phyloP scores from a whole-genome alignment of 352 stramenopile species.

The Globisporangium heterothallicum region DNA sequence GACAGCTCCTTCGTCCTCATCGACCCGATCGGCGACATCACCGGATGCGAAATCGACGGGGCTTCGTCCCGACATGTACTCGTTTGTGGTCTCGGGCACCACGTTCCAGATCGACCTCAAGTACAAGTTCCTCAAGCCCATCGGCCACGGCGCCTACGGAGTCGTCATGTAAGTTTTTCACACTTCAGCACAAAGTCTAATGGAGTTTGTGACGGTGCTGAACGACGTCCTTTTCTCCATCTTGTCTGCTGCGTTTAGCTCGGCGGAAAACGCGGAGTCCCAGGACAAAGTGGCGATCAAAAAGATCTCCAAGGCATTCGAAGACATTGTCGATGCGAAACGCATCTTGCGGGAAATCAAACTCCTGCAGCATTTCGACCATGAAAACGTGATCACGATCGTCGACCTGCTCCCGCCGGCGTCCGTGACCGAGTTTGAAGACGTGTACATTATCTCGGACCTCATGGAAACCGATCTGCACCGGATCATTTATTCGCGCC shows the following conservation, averaged over 20 bases:
- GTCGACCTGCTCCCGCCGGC: slow-evolving; percentile 92
- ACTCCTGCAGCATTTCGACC: slow-evolving; percentile 90
- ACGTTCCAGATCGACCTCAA: slow-evolving; percentile 90
- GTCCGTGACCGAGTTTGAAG: slow-evolving; percentile 92
- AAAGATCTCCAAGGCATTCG: slow-evolving; percentile 90
- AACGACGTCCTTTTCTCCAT: not conserved
- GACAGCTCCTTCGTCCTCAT: not conserved
- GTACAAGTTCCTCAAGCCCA: slow-evolving; percentile 94
- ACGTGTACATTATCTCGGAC: slow-evolving; percentile 98
- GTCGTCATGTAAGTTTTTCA: slow-evolving; percentile 85
- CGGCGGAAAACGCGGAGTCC: slow-evolving; percentile 75
- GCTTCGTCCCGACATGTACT: slow-evolving; percentile 57
- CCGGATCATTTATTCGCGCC: slow-evolving; percentile 96
- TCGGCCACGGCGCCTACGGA: slow-evolving; percentile 93
- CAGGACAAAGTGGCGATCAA: slow-evolving; percentile 85
- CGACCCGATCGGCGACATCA: no score
- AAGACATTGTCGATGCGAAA: slow-evolving; percentile 99
- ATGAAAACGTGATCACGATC: slow-evolving; percentile 95
- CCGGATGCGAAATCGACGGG: slow-evolving; percentile 11
- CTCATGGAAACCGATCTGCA: slow-evolving; percentile 99
- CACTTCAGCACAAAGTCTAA: not conserved
- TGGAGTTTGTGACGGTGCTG: slow-evolving; percentile 3
- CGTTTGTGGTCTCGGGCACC: slow-evolving; percentile 82
- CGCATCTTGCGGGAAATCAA: slow-evolving; percentile 98
- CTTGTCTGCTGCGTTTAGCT: slow-evolving; percentile 26